A percentile compares a stretch with the other conserved stretches of the same genome.
Evolutionary conservation across 2,329 filamentous ascomycete genomes (phyloP).

Genomic region (Colletotrichum filicis): DNA sequence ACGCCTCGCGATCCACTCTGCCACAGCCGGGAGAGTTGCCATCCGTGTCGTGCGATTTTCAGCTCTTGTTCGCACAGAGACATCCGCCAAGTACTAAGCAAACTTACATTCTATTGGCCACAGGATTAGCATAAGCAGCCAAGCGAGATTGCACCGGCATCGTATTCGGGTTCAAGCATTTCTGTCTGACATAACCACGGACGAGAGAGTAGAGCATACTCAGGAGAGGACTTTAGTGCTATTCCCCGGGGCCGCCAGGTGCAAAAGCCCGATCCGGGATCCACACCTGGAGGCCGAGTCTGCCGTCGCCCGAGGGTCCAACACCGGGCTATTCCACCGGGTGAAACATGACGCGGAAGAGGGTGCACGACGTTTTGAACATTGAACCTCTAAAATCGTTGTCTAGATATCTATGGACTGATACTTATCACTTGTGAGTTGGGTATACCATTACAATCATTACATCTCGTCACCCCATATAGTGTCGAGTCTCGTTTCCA

Average conservation of each 20-base stretch:
- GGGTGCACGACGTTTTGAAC: background rate
- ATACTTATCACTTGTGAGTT: background rate
- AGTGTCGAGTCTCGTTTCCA: background rate
- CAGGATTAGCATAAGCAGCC: background rate
- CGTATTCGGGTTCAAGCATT: constrained; percentile 18
- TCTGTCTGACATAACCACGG: background rate
- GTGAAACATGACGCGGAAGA: background rate
- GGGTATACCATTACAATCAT: background rate
- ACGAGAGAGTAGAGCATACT: background rate
- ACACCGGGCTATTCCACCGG: background rate
- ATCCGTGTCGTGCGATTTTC: constrained; percentile 26
- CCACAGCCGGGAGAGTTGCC: background rate
- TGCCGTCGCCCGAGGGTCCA: background rate
- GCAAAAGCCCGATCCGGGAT: background rate
- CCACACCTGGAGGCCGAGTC: background rate
- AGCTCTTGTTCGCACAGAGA: background rate
- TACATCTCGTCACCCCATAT: background rate
- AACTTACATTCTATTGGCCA: background rate
- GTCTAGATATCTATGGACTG: background rate
- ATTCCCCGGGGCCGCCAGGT: background rate
- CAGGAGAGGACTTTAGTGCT: background rate
- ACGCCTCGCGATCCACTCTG: background rate
- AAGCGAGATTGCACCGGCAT: constrained; percentile 18
- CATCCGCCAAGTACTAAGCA: background rate
- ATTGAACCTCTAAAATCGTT: no score